Base-by-base conservation (phyloP, 2,329 filamentous ascomycete genomes). In the Claviceps pazoutovae region DNA sequence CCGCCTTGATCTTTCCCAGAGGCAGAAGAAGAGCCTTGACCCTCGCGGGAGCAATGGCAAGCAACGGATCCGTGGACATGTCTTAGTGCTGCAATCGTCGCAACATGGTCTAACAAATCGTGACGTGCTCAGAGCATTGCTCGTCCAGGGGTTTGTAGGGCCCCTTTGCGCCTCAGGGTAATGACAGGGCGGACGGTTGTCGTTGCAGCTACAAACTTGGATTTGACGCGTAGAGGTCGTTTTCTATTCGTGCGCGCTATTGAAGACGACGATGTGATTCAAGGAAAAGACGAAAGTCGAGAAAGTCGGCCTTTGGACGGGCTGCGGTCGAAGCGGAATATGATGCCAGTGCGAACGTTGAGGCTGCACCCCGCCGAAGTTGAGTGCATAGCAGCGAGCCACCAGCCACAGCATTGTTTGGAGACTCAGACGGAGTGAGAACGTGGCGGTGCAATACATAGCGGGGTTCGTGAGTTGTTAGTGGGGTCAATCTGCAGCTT, bases 11-110 rank as follows among this genome's bases (percentile, higher is more conserved):
- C 64, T 80, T 84, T 50, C 91, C 91, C 58, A 95, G 76, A 51
- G 93, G 93, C 55, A 97, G 74, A 54, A 95, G 79, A 60, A 96
- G 79, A 56, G 85, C 88, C 72, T 87, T 86, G 64, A 97, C 82
- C 76, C 87, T 86, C 72, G 89, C 91, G 66, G 89, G 89, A 69
- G 90, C 86, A 73, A 90, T 82, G 69, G 91, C 89, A 67, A 90
- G 86, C 67, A 95, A 80, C 68, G 87, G 83, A 74, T 96, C 91
- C 71, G 86, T 78, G 72, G 80, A 84, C 89, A 95, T 95, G 17
- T 65, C 71, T 84, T 75, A 68, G 71, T 75, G 72, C 64, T 66
- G 68, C 54, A 59, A 57, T 56, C 56, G 51, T 56, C 62, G 50
- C 61, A 66, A 60, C 64, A 65, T 66, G 56, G 56, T 63, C 61